These are phyloP conservation scores for Panicum hallii DNA, from an alignment of 202 grass and related monocot species.

Conservation along the genomic window DNA sequence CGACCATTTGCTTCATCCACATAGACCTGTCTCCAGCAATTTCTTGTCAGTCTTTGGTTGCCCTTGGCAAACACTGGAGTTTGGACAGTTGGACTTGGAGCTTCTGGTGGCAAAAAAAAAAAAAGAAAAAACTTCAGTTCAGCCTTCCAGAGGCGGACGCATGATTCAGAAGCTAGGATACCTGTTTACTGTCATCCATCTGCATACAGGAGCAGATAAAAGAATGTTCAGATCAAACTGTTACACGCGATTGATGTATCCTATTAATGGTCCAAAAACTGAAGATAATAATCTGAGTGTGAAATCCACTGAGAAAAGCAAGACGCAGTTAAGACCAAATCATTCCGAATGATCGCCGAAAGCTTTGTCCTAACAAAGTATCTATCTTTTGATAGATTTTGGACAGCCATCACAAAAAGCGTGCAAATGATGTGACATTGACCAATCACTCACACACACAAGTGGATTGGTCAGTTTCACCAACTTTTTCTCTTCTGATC, in stretches of 20 bases:
- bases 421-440: slow-evolving; percentile 13
- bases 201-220: neutral
- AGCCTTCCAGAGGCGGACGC: neutral
- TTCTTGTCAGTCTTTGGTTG: neutral
- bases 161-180: neutral
- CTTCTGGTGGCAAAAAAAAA: no score
- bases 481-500: neutral
- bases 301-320: slow-evolving; percentile 28
- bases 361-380: slow-evolving; percentile 16
- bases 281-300: neutral
- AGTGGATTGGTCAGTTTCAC: slow-evolving; percentile 23
- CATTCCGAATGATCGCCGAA: neutral
- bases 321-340: slow-evolving; percentile 8
- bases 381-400: neutral
- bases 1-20: slow-evolving; percentile 39
- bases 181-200: slow-evolving; percentile 12
- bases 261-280: neutral
- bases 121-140: no score
- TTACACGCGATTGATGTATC: neutral
- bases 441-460: slow-evolving; percentile 7
- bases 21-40: slow-evolving; percentile 28
- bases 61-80: no score
- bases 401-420: slow-evolving; percentile 35
- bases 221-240: no score
- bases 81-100: no score